These are phyloP conservation scores for Russula sp. DNA, from an alignment of 768 basidiomycete species.

Conservation along the genomic window DNA sequence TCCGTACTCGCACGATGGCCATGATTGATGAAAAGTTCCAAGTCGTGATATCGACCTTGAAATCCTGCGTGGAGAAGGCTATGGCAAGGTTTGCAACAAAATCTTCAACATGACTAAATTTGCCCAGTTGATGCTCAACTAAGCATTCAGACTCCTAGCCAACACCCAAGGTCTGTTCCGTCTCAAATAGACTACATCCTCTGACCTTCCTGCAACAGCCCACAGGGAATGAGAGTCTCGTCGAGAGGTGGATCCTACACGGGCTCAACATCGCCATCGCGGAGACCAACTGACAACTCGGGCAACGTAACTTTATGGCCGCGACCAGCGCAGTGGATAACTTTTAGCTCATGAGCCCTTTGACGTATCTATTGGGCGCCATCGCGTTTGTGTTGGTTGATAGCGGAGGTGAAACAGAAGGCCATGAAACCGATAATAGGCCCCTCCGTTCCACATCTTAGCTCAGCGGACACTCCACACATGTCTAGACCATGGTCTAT, in stretches of 20 bases:
- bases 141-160: conserved; percentile 70
- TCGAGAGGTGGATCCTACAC: conserved; percentile 92
- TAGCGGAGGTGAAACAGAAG: conserved; percentile 59
- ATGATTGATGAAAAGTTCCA: conserved; percentile 25
- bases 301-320: conserved; percentile 84
- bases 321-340: conserved; percentile 81
- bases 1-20: neutral
- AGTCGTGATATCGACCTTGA: conserved; percentile 97
- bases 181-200: neutral
- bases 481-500: conserved; percentile 85
- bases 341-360: conserved; percentile 99
- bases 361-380: conserved; percentile 90
- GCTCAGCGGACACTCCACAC: conserved; percentile 96
- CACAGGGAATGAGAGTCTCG: conserved; percentile 83
- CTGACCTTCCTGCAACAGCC: conserved; percentile 40
- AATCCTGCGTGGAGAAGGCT: conserved; percentile 92
- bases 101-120: conserved; percentile 99
- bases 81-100: conserved; percentile 99
- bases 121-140: conserved; percentile 95
- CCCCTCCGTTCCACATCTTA: conserved; percentile 59
- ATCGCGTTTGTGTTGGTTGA: neutral
- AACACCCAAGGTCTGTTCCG: conserved; percentile 49
- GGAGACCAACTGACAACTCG: conserved; percentile 70
- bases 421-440: conserved; percentile 98
- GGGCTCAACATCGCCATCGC: conserved; percentile 77